A percentile compares a stretch with the other conserved stretches of the same genome.
phyloP scores from a whole-genome alignment of 495 filamentous ascomycete species.

The Jackrogersella minutella region DNA sequence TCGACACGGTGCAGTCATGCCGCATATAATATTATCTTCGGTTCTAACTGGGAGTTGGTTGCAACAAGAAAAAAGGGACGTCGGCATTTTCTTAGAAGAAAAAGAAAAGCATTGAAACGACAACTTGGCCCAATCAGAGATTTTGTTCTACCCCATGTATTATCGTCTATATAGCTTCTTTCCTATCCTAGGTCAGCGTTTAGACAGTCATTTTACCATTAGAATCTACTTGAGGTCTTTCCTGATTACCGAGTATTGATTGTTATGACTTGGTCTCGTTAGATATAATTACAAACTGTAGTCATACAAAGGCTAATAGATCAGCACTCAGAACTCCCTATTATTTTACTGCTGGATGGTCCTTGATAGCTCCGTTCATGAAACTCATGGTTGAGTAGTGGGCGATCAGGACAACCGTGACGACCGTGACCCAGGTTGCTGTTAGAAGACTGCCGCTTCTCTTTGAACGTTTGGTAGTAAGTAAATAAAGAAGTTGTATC shows the following conservation, averaged over 20 bases:
- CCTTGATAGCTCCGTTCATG: too few relatives aligned
- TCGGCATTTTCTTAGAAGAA: not conserved
- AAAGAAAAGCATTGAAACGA: not conserved
- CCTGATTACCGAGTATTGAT: too few relatives aligned
- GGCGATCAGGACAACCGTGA: not conserved
- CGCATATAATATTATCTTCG: not conserved
- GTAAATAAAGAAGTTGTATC: too few relatives aligned
- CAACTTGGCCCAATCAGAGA: not conserved
- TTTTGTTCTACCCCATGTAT: slow-evolving; percentile 17
- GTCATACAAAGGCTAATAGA: not conserved
- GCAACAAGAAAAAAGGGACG: not conserved
- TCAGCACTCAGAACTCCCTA: too few relatives aligned
- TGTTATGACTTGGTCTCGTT: not conserved
- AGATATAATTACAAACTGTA: not conserved
- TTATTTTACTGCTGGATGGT: too few relatives aligned
- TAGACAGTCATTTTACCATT: slow-evolving; percentile 25
- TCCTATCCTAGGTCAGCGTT: slow-evolving; percentile 14
- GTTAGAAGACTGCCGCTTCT: too few relatives aligned
- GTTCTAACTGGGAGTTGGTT: not conserved
- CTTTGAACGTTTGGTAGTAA: too few relatives aligned
- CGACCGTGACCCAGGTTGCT: not conserved
- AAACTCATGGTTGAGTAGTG: not conserved
- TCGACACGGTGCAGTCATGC: not conserved
- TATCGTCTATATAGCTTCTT: slow-evolving; percentile 14
- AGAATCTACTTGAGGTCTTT: too few relatives aligned